Base-by-base conservation (phyloP, 129 eudicot genomes). In the Flaveria brownii region DNA sequence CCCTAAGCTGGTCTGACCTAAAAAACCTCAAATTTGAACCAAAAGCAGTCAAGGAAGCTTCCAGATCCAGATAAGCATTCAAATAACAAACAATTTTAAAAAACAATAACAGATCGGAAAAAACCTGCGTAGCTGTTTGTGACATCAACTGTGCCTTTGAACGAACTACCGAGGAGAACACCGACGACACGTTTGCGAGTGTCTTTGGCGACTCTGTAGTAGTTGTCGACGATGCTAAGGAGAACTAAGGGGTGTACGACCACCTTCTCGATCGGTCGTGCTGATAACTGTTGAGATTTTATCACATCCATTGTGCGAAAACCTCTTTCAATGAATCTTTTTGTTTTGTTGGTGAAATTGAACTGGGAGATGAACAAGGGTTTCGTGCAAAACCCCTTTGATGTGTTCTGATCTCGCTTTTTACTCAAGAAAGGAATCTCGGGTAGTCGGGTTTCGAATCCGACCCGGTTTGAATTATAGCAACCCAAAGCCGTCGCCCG, bases 111-210 rank as follows among this genome's bases (percentile, higher is more conserved):
- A 0, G 18, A 28, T 28, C 4, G 22, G 10, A 69, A 36, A 13
- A 76, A 22, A 91, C 97, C 98, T 11, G 98, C 98, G 59, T 90
- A 93, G 92, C 98, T 90, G 82, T 88, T 93, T 47, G 92, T 88
- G 50, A 90, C 89, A 25, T 93, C 98, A 66, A 93, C 97, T 22
- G 97, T 88, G 88, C 98, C 99, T 77, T 86, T 91, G 74, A 65
- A 87, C 16, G 97, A 85, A 25, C 87, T 84, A 6, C 99, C 99
- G 20, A 94, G 96, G 47, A 94, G 92, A 74, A 94, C 96, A 13
- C 99, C 97, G 26, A 94, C 96, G 41, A 91, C 97, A 30, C 99
- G 97, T 78, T 95, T 95, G 65, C 88, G 89, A 45, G 97, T 89
- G 68, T 95, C 99, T 56, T 95, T 90, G 11, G 97, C 99, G 33